Conservation (phyloP, 2,329 filamentous ascomycete genomes). For the Mariannaea sp. region DNA sequence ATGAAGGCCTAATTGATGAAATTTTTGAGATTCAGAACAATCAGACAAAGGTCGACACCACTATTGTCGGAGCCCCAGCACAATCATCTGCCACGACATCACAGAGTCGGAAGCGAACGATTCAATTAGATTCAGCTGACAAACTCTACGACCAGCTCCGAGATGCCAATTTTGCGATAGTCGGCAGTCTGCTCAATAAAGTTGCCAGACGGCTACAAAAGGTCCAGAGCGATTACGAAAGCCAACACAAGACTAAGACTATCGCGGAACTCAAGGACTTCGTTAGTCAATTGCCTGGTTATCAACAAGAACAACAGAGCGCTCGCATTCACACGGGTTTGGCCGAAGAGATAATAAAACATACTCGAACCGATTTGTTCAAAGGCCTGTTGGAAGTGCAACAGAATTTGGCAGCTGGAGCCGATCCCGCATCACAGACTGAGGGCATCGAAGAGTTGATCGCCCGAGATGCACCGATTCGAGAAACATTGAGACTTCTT, state of each 20-base stretch:
- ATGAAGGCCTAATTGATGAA: conserved; percentile 95
- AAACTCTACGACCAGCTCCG: conserved; percentile 85
- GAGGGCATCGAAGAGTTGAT: conserved; percentile 95
- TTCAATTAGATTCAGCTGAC: conserved; percentile 87
- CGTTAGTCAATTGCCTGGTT: conserved; percentile 88
- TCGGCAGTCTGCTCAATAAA: conserved; percentile 86
- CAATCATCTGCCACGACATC: conserved; percentile 62
- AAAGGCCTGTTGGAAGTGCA: conserved; percentile 89
- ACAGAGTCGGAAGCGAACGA: conserved; percentile 78
- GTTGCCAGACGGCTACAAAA: conserved; percentile 82
- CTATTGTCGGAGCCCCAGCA: conserved; percentile 77
- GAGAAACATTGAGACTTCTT: conserved; percentile 81
- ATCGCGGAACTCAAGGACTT: conserved; percentile 93
- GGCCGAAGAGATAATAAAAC: conserved; percentile 93
- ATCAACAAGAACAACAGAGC: conserved; percentile 91
- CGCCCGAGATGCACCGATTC: conserved; percentile 78
- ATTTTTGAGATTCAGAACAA: conserved; percentile 91
- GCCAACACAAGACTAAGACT: conserved; percentile 84
- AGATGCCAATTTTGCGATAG: conserved; percentile 93
- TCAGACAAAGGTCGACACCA: conserved; percentile 89
- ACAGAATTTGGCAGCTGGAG: conserved; percentile 89
- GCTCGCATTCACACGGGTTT: conserved; percentile 90
- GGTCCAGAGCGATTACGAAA: conserved; percentile 87
- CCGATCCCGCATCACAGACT: conserved; percentile 86
- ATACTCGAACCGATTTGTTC: conserved; percentile 88